These are phyloP conservation scores for Termitomyces sp. DNA, from an alignment of 768 basidiomycete species.

Conservation along the genomic window DNA sequence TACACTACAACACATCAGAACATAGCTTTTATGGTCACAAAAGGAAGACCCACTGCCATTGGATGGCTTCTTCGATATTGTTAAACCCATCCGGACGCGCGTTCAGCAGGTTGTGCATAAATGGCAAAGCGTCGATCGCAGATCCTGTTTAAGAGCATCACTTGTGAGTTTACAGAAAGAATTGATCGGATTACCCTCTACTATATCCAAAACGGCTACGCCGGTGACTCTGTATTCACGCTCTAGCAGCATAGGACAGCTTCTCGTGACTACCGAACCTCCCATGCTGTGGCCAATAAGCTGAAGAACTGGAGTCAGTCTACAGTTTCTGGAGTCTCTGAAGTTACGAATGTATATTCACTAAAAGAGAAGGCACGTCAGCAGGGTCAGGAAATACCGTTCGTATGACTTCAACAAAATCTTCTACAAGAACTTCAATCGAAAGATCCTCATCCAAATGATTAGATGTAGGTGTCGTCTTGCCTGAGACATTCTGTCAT, in stretches of 20 bases:
- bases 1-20: constrained; percentile 40
- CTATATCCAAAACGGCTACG: constrained; percentile 80
- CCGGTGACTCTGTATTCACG: constrained; percentile 69
- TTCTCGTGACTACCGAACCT: constrained; percentile 78
- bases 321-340: neutral
- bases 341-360: constrained; percentile 26
- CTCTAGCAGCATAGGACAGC: constrained; percentile 61
- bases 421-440: constrained; percentile 63
- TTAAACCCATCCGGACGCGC: constrained; percentile 83
- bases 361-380: constrained; percentile 67
- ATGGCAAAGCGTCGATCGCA: constrained; percentile 86
- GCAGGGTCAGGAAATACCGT: constrained; percentile 63
- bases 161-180: neutral
- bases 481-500: constrained; percentile 38
- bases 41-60: constrained; percentile 81
- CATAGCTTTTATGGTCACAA: constrained; percentile 1
- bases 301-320: constrained; percentile 25
- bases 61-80: constrained; percentile 77
- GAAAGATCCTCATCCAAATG: constrained; percentile 55
- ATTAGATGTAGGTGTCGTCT: constrained; percentile 43
- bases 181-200: constrained; percentile 55
- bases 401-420: constrained; percentile 66
- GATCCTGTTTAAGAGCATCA: constrained; percentile 50
- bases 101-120: constrained; percentile 86
- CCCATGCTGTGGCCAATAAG: constrained; percentile 97